Percentiles rank a stretch among this genome's conserved stretches.
Evolutionary conservation across 1,284 basidiomycete genomes (phyloP).

Genomic region (Fistulinella staudtii): DNA sequence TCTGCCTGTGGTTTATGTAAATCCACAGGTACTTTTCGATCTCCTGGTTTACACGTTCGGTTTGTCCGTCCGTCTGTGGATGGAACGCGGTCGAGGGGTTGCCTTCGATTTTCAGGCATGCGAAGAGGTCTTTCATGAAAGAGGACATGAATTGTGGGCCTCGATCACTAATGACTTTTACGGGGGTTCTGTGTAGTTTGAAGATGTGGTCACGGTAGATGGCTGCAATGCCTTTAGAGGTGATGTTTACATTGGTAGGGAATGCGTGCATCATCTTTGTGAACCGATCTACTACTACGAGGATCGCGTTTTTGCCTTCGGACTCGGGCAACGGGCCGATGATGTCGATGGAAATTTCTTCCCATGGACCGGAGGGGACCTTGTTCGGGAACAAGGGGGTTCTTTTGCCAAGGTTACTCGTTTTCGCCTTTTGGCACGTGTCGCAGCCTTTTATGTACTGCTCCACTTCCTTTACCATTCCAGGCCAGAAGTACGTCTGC

Average conservation of each 20-base stretch:
- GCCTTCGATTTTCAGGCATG: background rate
- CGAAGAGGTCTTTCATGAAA: constrained; percentile 31
- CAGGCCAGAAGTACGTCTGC: too few relatives aligned
- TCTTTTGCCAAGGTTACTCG: background rate
- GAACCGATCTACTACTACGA: constrained; percentile 37
- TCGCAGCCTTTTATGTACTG: too few relatives aligned
- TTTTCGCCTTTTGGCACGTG: background rate
- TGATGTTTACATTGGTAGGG: background rate
- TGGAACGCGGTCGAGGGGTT: background rate
- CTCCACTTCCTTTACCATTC: too few relatives aligned
- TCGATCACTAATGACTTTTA: constrained; percentile 3
- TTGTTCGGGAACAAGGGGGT: background rate
- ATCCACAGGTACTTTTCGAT: background rate
- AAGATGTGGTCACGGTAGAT: constrained; percentile 30
- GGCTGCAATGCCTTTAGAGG: constrained; percentile 22
- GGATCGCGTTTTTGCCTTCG: constrained; percentile 34
- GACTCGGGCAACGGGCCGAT: background rate
- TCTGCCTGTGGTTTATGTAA: background rate
- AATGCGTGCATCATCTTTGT: constrained; percentile 21
- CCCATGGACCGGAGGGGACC: background rate
- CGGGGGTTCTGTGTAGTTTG: constrained; percentile 11
- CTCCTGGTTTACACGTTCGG: background rate
- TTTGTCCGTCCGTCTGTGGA: background rate
- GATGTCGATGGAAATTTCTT: constrained; percentile 1
- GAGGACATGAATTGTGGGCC: constrained; percentile 35